phyloP scores from a whole-genome alignment of 306 rosid genomes.

The Trifolium dubium region DNA sequence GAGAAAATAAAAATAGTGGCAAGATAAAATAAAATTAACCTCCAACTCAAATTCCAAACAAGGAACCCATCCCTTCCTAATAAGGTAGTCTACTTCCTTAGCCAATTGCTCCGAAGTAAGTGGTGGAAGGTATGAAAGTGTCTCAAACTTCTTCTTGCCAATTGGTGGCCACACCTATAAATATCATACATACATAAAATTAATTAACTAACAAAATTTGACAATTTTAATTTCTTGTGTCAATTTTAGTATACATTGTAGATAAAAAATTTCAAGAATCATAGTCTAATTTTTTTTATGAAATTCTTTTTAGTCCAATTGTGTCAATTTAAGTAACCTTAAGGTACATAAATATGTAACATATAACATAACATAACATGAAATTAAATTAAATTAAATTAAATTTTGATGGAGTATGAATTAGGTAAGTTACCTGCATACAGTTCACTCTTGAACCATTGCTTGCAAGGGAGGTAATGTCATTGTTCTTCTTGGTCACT shows the following conservation, averaged over 20 bases:
- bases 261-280: neutral
- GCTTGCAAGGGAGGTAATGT: conserved; percentile 68
- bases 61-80: conserved; percentile 66
- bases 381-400: neutral
- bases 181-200: conserved; percentile 16
- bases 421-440: conserved; percentile 54
- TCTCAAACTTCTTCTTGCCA: conserved; percentile 75
- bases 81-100: conserved; percentile 70
- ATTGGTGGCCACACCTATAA: conserved; percentile 84
- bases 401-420: neutral
- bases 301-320: neutral
- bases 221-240: neutral
- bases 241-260: conserved; percentile 8
- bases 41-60: conserved; percentile 73
- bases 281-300: neutral
- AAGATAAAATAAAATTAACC: conserved; percentile 43
- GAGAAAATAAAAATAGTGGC: neutral
- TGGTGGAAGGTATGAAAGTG: conserved; percentile 81
- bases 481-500: conserved; percentile 61
- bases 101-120: neutral
- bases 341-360: conserved; percentile 1
- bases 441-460: conserved; percentile 79
- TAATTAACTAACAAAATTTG: neutral
- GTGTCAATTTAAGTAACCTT: neutral
- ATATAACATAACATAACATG: neutral